Evolutionary conservation across 108 stramenopile genomes (phyloP), one percentile per base, ranked within the genome.

Genomic region (Conticribra weissflogii): DNA sequence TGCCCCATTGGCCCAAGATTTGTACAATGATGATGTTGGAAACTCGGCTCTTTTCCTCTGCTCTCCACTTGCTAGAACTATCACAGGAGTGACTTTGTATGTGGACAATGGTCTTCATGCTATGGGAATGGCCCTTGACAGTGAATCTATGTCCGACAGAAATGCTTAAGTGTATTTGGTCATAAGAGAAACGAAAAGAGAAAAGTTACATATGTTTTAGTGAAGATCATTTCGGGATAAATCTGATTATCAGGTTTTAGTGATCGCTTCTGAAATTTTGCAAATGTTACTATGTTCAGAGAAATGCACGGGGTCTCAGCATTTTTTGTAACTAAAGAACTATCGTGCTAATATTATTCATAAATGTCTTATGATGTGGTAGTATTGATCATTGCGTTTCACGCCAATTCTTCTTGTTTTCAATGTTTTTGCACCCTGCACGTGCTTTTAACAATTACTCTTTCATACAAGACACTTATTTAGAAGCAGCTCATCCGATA

Each of bases 21-120:
- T 98, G 75, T 97, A 97, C 93, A 93, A 83, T 82, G 98, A 98
- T 66, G 98, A 98, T 78, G 98, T 98, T 54, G 98, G 98, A 34
- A 90, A 93, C 67, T 80, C 93, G 5, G 95, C 85, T 15, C 74
- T 95, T 9, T 98, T 96, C 88, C 82, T 98, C 30, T 86, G 85
- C 76, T 95, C 93, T n/a, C 85, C 87, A 1, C 70, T 98, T 75
- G 90, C 96, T 7, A 86, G 97, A 34, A 88, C 91, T 36, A 81
- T 97, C 56, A 97, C 98, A 36, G 98, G 98, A 66, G 78, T 91
- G 19, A 97, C 98, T 30, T 75, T 97, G 67, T 96, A 94, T 68
- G 97, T 93, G 41, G 91, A 93, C 76, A 95, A 94, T 75, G 95
- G 95, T 54, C 86, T 96, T 30, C 88, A 96, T 72, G 80, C 83